These are phyloP conservation scores for Apophysomyces ossiformis DNA, from an alignment of 371 early-diverging fungal species.

Conservation along the genomic window DNA sequence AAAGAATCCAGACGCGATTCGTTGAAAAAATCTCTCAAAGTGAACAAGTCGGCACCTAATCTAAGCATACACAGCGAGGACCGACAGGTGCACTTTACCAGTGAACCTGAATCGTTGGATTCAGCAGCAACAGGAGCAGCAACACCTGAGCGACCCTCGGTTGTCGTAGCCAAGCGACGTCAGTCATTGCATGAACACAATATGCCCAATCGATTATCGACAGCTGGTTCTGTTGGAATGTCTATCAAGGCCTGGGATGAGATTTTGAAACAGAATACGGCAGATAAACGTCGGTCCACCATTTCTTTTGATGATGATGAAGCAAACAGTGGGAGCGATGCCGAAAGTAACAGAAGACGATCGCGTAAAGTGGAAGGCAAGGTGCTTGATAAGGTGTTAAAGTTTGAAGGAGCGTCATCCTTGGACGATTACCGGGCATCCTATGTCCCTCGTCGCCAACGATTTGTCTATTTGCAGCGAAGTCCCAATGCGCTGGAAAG, in stretches of 20 bases:
- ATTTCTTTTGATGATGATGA: slow-evolving; percentile 15
- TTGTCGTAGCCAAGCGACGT: slow-evolving; percentile 24
- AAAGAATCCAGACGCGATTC: slow-evolving; percentile 9
- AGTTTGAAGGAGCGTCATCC: slow-evolving; percentile 19
- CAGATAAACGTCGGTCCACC: background rate
- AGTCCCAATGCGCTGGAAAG: slow-evolving; percentile 38
- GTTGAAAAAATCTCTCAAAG: slow-evolving; percentile 12
- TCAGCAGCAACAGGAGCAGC: background rate
- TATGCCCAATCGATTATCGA: slow-evolving; percentile 25
- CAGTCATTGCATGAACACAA: slow-evolving; percentile 36
- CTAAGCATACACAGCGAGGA: slow-evolving; percentile 14
- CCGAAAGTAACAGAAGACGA: background rate
- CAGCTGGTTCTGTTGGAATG: slow-evolving; percentile 42
- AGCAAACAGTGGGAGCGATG: background rate
- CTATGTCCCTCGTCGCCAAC: slow-evolving; percentile 39
- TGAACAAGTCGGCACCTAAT: slow-evolving; percentile 16
- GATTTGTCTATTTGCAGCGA: slow-evolving; percentile 47
- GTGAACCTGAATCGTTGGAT: slow-evolving; percentile 1
- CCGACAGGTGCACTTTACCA: slow-evolving; percentile 15
- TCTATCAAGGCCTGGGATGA: slow-evolving; percentile 51
- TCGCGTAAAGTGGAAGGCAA: slow-evolving; percentile 12
- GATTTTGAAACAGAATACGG: slow-evolving; percentile 26
- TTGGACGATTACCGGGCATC: slow-evolving; percentile 32
- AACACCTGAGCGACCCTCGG: slow-evolving; percentile 20
- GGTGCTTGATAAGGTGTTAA: slow-evolving; percentile 19